Base-by-base conservation (phyloP, 2,329 filamentous ascomycete species). In the Colletotrichum sidae region DNA sequence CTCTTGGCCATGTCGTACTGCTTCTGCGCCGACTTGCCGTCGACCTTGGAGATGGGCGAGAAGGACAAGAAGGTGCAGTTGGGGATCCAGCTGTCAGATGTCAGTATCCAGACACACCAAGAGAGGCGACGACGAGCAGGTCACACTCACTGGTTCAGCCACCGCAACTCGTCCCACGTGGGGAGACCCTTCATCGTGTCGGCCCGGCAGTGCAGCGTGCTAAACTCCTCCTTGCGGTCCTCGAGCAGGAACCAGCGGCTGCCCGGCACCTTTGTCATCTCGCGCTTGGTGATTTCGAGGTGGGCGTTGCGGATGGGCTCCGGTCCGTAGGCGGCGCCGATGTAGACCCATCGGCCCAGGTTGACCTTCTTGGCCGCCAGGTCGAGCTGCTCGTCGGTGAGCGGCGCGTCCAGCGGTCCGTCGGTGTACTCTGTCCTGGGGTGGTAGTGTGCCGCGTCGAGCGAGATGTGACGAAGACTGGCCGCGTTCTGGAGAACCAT, bases 311-410 rank as follows among this genome's bases (percentile, higher is more conserved):
- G 73, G 15, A 73, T 69, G 1, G 69, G 56, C 1, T 70, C 67
- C 1, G 72, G 71, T 3, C 73, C 72, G 62, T 79, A 77, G 2
- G 77, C 72, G 2, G 79, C 78, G 8, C 80, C 80, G 61, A 83
- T 83, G 67, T 83, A 83, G 68, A 80, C 80, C 81, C 81, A 84
- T 2, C 79, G 73, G 12, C 79, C 80, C 3, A 82, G 71, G 39
- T 69, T 62, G 15, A 81, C 75, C 60, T 79, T 76, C 52, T 75
- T 72, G 2, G 77, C 77, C 7, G 81, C 79, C 1, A 60, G 71
- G 38, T 82, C 78, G 11, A 82, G 67, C 47, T 80, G 78, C 0
- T 69, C 73, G 37, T 82, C 77, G 1, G 69, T 76, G 2, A 83
- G 68, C 0, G 79, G 62, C 3, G 51, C 50, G 8, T 65, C 51